phyloP scores from a whole-genome alignment of 306 rosid species.

The Comarum palustre region DNA sequence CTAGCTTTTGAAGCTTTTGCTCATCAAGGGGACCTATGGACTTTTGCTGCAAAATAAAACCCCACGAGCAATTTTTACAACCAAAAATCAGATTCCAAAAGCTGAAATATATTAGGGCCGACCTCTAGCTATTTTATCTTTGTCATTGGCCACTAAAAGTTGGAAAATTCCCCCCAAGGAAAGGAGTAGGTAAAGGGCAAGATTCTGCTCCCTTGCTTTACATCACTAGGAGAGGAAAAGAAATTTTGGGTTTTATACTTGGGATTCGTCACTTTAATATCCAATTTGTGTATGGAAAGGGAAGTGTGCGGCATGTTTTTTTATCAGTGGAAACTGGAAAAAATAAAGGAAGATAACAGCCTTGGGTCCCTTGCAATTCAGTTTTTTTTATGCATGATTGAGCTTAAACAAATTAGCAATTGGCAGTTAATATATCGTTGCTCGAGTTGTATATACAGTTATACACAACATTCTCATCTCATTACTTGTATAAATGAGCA shows the following conservation, averaged over 20 bases:
- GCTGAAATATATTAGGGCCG: conserved; percentile 17
- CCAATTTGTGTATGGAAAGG: conserved; percentile 32
- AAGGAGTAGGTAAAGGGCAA: conserved; percentile 39
- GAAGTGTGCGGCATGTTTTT: conserved; percentile 32
- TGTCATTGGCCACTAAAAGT: conserved; percentile 52
- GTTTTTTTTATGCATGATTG: neutral
- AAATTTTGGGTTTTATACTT: conserved; percentile 55
- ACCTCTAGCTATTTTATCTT: conserved; percentile 30
- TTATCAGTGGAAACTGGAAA: conserved; percentile 6
- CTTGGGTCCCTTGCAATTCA: neutral
- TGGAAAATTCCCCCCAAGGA: conserved; percentile 38
- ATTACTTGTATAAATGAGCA: neutral
- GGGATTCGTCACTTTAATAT: conserved; percentile 65
- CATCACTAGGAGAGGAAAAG: conserved; percentile 32
- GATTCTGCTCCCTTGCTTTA: conserved; percentile 35
- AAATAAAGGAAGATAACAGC: conserved; percentile 6
- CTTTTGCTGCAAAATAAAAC: conserved; percentile 44
- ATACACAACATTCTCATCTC: neutral
- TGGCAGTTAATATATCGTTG: neutral
- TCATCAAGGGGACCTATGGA: conserved; percentile 31
- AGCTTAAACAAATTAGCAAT: neutral
- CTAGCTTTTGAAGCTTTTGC: conserved; percentile 62
- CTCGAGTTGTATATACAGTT: neutral
- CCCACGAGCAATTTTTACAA: conserved; percentile 58
- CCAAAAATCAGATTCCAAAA: conserved; percentile 36